phyloP scores from a whole-genome alignment of 768 basidiomycete genomes.

The Panaeolus papilionaceus region DNA sequence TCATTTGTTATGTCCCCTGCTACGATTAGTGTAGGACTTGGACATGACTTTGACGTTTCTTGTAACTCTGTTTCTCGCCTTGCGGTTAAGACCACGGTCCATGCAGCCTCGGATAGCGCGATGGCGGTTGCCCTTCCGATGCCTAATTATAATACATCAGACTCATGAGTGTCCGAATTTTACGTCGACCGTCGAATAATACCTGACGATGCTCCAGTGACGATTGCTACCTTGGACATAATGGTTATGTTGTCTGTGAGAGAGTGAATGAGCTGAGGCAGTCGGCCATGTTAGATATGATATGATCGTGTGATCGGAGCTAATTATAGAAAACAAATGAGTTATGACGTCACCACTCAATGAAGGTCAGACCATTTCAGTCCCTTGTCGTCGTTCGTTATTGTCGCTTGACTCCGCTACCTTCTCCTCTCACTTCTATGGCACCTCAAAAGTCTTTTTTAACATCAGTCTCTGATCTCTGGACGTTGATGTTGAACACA shows the following conservation, averaged over 20 bases:
- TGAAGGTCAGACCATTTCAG: background rate
- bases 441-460: conserved; percentile 27
- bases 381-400: background rate
- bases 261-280: background rate
- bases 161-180: too few relatives aligned
- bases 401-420: background rate
- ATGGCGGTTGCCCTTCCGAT: conserved; percentile 76
- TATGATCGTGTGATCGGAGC: conserved; percentile 1
- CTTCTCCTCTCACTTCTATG: background rate
- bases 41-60: conserved; percentile 58
- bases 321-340: conserved; percentile 4
- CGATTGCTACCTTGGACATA: conserved; percentile 38
- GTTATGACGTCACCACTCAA: conserved; percentile 13
- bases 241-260: conserved; percentile 6
- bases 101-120: conserved; percentile 71
- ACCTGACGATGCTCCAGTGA: conserved; percentile 65
- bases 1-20: conserved; percentile 73
- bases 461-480: conserved; percentile 30
- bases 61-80: conserved; percentile 62
- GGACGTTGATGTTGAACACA: conserved; percentile 40
- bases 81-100: conserved; percentile 72
- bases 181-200: background rate
- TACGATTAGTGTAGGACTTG: conserved; percentile 47
- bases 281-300: background rate
- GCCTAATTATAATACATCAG: conserved; percentile 30